A percentile compares a stretch with the other conserved stretches of the same genome.
These are phyloP conservation scores for Colletotrichum tropicale DNA, from an alignment of 2,329 filamentous ascomycete genomes.

Conservation along the genomic window DNA sequence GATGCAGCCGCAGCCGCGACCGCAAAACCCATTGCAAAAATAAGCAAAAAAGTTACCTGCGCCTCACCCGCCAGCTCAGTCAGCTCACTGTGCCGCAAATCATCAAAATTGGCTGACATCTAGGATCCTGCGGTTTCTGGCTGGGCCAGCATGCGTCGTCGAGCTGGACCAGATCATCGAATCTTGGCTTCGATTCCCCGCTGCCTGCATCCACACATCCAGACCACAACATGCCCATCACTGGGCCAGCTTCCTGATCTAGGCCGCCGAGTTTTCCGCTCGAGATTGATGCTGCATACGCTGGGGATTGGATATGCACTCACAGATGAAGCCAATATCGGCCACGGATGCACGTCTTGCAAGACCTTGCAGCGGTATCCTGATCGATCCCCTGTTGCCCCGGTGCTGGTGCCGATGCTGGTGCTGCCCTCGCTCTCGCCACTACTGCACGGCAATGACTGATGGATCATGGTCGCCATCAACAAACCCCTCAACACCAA, in stretches of 20 bases:
- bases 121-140: neutral
- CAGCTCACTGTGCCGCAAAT: neutral
- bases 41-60: neutral
- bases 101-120: neutral
- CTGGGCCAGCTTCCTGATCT: constrained; percentile 12
- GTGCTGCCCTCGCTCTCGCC: neutral
- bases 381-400: neutral
- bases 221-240: neutral
- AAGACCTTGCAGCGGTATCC: neutral
- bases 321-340: neutral
- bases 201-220: neutral
- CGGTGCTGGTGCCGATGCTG: neutral
- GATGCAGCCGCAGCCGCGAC: neutral
- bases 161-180: neutral
- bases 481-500: neutral
- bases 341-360: neutral
- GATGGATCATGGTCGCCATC: neutral
- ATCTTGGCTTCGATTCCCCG: neutral
- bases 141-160: neutral
- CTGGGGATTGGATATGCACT: neutral
- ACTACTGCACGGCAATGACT: neutral
- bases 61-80: neutral
- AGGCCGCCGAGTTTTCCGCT: neutral
- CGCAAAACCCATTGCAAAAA: neutral
- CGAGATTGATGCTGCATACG: neutral